Evolutionary conservation across 441 rosid species (phyloP).

Genomic region (Lepidium campestre): DNA sequence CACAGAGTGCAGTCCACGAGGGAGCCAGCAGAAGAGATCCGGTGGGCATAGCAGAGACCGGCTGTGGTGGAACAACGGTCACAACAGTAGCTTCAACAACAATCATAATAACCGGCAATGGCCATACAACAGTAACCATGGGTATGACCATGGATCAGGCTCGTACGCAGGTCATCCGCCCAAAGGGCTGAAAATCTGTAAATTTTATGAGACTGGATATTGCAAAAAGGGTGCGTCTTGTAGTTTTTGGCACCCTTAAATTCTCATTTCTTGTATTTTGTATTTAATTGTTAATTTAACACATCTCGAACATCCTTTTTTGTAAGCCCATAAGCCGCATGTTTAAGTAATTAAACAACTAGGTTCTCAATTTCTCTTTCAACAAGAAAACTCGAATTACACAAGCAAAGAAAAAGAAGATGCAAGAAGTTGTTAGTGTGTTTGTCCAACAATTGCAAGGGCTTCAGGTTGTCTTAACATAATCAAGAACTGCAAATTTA

Average conservation of each 20-base stretch:
- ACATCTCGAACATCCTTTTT: slow-evolving; percentile 15
- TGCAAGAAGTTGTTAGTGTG: no score
- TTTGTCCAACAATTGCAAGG: no score
- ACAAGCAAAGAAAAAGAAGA: background rate
- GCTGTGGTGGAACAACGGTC: slow-evolving; percentile 29
- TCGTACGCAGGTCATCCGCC: slow-evolving; percentile 46
- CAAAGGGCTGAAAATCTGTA: slow-evolving; percentile 79
- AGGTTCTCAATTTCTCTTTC: background rate
- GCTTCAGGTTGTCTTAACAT: no score
- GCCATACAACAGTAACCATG: slow-evolving; percentile 22
- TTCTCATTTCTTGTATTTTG: slow-evolving; percentile 7
- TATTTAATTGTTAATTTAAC: slow-evolving; percentile 9
- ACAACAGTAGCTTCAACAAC: slow-evolving; percentile 20
- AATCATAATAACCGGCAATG: slow-evolving; percentile 39
- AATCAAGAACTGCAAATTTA: no score
- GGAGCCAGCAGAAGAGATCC: slow-evolving; percentile 26
- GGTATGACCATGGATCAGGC: slow-evolving; percentile 50
- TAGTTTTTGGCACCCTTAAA: slow-evolving; percentile 75
- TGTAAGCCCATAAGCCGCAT: slow-evolving; percentile 12
- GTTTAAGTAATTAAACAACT: slow-evolving; percentile 5
- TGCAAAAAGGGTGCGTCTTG: slow-evolving; percentile 90
- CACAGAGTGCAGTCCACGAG: slow-evolving; percentile 26
- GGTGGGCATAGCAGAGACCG: slow-evolving; percentile 25
- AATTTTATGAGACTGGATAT: slow-evolving; percentile 68
- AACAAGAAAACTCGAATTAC: background rate